Conservation (phyloP, 768 basidiomycete genomes). For the Sutorius australiensis region DNA sequence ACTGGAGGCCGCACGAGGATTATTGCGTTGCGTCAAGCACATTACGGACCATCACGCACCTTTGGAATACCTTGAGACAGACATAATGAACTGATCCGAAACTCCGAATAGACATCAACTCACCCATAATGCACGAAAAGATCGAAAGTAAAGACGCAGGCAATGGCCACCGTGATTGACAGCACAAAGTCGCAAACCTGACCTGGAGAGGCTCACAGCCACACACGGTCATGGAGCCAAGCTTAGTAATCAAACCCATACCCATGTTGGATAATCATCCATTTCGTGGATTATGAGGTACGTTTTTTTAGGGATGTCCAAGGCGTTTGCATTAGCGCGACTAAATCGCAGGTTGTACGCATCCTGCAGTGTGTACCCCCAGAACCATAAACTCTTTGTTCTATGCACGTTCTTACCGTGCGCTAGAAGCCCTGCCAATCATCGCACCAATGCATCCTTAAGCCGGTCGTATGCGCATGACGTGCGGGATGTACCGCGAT, state of each 20-base stretch:
- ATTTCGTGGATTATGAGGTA: background rate
- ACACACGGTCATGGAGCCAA: constrained; percentile 4
- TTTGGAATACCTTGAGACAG: constrained; percentile 54
- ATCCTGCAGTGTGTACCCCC: background rate
- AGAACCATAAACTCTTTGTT: background rate
- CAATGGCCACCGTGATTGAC: background rate
- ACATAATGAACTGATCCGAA: background rate
- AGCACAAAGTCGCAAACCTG: background rate
- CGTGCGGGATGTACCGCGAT: too few species aligned
- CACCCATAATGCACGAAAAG: constrained; percentile 22
- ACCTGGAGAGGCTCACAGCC: constrained; percentile 11
- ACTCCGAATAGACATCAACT: background rate
- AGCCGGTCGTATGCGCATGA: too few species aligned
- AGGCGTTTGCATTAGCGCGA: too few species aligned
- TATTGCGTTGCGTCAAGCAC: constrained; percentile 1
- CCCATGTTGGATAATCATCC: background rate
- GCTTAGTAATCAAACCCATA: background rate
- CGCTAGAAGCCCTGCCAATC: background rate
- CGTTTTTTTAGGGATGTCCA: background rate
- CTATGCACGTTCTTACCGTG: background rate
- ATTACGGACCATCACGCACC: constrained; percentile 36
- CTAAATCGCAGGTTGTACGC: background rate
- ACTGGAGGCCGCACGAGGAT: constrained; percentile 43
- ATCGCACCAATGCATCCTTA: too few species aligned
- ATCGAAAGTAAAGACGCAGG: constrained; percentile 5